Evolutionary conservation across 2,329 filamentous ascomycete genomes (phyloP).

Genomic region (Epichloe brachyelytri): DNA sequence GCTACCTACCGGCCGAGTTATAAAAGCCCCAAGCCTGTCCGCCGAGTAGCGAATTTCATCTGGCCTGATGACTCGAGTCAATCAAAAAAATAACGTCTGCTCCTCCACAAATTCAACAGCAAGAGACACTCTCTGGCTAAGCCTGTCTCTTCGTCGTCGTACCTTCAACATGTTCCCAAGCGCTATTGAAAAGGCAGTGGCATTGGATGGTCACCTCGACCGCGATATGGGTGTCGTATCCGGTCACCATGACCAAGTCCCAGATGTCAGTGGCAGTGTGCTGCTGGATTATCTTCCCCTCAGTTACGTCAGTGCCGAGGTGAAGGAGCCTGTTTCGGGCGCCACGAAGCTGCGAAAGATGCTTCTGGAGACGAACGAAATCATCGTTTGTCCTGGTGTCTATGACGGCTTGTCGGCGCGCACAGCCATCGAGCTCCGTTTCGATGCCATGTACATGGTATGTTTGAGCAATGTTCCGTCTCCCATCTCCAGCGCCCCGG

Average conservation of each 20-base stretch:
- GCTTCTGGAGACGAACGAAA: constrained; percentile 25
- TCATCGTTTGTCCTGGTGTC: constrained; percentile 50
- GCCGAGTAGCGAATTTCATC: not conserved
- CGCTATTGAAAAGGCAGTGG: constrained; percentile 4
- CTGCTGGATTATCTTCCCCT: constrained; percentile 4
- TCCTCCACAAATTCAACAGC: not conserved
- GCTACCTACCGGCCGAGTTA: not conserved
- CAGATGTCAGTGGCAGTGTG: not conserved
- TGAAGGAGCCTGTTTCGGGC: constrained; percentile 10
- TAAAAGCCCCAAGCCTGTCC: not conserved
- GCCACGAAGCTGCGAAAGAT: constrained; percentile 27
- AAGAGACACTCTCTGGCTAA: not conserved
- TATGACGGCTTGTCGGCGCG: constrained; percentile 56
- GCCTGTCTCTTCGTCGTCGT: not conserved
- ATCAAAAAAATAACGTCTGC: not conserved
- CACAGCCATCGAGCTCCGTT: constrained; percentile 47
- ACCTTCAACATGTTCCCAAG: constrained; percentile 5
- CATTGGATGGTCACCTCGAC: constrained; percentile 3
- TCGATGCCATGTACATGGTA: constrained; percentile 57
- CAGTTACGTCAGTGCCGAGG: constrained; percentile 4
- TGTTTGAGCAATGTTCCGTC: constrained; percentile 5
- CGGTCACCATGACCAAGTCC: not conserved
- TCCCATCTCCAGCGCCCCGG: not conserved
- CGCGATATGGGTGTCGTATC: constrained; percentile 4
- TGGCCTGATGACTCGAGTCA: not conserved